Percentiles rank a stretch among this genome's conserved stretches.
phyloP scores from a whole-genome alignment of 192 early-diverging fungal species.

The Dissophora globulifera region DNA sequence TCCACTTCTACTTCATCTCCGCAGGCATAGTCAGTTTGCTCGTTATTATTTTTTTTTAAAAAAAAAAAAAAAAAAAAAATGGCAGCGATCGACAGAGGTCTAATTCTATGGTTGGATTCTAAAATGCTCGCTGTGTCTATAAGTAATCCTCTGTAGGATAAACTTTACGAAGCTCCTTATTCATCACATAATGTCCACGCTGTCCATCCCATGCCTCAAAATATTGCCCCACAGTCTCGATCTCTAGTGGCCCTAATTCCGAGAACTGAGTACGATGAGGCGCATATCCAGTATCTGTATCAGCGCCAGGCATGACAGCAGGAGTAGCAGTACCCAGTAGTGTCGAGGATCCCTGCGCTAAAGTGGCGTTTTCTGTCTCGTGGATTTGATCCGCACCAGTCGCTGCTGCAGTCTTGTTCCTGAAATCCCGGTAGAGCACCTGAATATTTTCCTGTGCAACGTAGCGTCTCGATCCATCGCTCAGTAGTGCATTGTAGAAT shows the following conservation, averaged over 20 bases:
- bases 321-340: no score
- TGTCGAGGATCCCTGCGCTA: no score
- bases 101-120: no score
- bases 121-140: no score
- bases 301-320: no score
- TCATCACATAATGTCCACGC: conserved; percentile 45
- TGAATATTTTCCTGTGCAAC: conserved; percentile 54
- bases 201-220: conserved; percentile 44
- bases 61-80: background rate
- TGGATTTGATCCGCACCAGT: conserved; percentile 15
- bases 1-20: background rate
- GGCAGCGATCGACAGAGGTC: no score
- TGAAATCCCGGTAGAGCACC: conserved; percentile 24
- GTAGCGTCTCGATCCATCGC: conserved; percentile 37
- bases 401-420: background rate
- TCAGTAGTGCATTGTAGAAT: conserved; percentile 42
- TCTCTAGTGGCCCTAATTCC: conserved; percentile 37
- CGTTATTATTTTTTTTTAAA: no score
- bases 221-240: conserved; percentile 34
- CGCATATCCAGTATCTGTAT: no score
- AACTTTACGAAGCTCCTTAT: conserved; percentile 39
- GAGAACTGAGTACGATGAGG: conserved; percentile 7
- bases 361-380: no score
- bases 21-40: no score
- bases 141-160: conserved; percentile 43